Evolutionary conservation across 1,139 yeast genomes (phyloP), one percentile per base, ranked within the genome.

Genomic region (Kodamaea alishanica): DNA sequence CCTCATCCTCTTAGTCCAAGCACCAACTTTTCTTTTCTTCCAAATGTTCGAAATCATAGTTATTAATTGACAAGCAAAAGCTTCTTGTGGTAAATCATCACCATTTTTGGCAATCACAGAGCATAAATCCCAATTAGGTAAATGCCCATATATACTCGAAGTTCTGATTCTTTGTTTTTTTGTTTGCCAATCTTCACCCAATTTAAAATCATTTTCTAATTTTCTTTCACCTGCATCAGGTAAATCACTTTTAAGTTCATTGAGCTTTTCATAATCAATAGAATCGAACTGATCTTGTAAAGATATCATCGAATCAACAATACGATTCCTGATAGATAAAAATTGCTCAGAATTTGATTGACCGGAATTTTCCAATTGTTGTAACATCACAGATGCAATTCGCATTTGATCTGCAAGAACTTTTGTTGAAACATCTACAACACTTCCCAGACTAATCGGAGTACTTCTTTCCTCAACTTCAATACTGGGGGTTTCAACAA

Each of bases 91-190:
- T 38, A 92, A 62, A 60, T 92, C 98, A 53, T 86, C 92, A 25
- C 98, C 98, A 35, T 96, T 90, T 55, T 92, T 92, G 6, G 92
- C 96, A 56, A 92, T 92, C 3, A 90, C 97, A 0, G 97, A 89
- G 50, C 92, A 88, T 29, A 92, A 61, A 44, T 92, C 97, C 98
- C 98, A 92, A 57, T 88, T 86, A 26, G 82, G 84, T 24, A 84
- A 60, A 55, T 89, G 95, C 0, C 98, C 98, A 56, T 71, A 89
- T 6, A 79, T 77, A 41, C 96, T 86, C 5, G 84, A 71, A 40
- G 74, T 76, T 43, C 94, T 72, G 29, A 92, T 90, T 48, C 97
- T 70, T 44, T 77, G 83, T 52, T 82, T 84, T 51, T 90, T 88
- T 0, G 84, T 70, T 26, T 71, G 70, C 98, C 98, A 92, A 57